A percentile compares a stretch with the other conserved stretches of the same genome.
Evolutionary conservation across 495 filamentous ascomycete genomes (phyloP).

Genomic region (Penicillium desertorum): DNA sequence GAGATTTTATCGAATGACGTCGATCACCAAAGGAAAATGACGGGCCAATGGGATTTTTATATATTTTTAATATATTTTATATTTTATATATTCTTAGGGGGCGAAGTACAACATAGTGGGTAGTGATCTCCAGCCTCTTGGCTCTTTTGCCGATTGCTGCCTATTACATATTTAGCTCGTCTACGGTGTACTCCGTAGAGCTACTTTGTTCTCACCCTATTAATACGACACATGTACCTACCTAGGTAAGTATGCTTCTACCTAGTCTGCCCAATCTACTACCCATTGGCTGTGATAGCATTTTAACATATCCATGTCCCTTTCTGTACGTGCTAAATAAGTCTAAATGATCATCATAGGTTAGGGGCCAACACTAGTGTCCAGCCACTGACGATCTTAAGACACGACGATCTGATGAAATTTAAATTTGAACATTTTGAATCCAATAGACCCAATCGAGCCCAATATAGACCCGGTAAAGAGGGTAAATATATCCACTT

Average conservation of each 20-base stretch:
- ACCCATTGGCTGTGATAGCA: background rate
- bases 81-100: background rate
- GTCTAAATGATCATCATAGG: slow-evolving; percentile 15
- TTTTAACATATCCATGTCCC: background rate
- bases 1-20: slow-evolving; percentile 15
- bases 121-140: background rate
- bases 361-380: slow-evolving; percentile 12
- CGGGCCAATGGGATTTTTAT: slow-evolving; percentile 16
- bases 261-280: too few relatives aligned
- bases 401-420: slow-evolving; percentile 3
- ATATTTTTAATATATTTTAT: background rate
- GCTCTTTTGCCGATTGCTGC: background rate
- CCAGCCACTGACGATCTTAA: slow-evolving; percentile 29
- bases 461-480: too few relatives aligned
- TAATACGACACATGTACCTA: too few relatives aligned
- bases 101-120: background rate
- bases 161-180: background rate
- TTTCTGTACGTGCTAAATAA: background rate
- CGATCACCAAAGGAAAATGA: slow-evolving; percentile 9
- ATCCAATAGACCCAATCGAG: background rate
- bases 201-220: too few relatives aligned
- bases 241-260: too few relatives aligned
- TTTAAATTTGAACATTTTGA: background rate
- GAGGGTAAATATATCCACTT: background rate
- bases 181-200: too few relatives aligned